Conservation (phyloP, 768 basidiomycete species). For the Podaxis rugospora region DNA sequence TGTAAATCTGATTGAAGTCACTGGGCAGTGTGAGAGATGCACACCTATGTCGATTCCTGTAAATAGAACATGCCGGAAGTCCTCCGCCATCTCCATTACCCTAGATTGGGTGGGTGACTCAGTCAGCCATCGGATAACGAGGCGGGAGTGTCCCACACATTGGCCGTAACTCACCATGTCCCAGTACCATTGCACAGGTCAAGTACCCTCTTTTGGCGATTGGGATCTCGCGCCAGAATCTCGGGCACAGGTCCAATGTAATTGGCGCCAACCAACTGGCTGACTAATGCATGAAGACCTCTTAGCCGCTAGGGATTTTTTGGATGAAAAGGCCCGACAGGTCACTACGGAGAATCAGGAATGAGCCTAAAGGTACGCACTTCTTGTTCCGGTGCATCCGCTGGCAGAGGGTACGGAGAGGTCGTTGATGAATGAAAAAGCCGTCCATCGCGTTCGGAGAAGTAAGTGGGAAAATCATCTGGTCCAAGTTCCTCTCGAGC, state of each 20-base stretch:
- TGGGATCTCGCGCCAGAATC: slow-evolving; percentile 36
- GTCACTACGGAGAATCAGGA: neutral
- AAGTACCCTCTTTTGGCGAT: slow-evolving; percentile 48
- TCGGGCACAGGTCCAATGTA: slow-evolving; percentile 58
- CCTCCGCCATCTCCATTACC: slow-evolving; percentile 69
- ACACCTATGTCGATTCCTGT: slow-evolving; percentile 75
- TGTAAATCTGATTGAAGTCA: slow-evolving; percentile 12
- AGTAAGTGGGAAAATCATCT: slow-evolving; percentile 58
- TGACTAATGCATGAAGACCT: slow-evolving; percentile 44
- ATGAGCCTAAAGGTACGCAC: slow-evolving; percentile 34
- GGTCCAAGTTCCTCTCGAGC: slow-evolving; percentile 33
- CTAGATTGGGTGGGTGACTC: slow-evolving; percentile 29
- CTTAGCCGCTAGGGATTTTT: slow-evolving; percentile 45
- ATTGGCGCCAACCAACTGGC: slow-evolving; percentile 47
- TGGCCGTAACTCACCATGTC: slow-evolving; percentile 47
- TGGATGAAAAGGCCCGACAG: neutral
- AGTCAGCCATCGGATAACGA: slow-evolving; percentile 15
- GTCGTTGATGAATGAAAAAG: slow-evolving; percentile 65
- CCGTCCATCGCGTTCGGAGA: slow-evolving; percentile 51
- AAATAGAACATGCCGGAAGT: slow-evolving; percentile 62
- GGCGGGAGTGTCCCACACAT: neutral
- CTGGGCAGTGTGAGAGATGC: slow-evolving; percentile 17
- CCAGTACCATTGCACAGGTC: slow-evolving; percentile 80
- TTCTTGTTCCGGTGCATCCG: slow-evolving; percentile 64
- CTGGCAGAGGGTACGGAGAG: slow-evolving; percentile 69